Evolutionary conservation across 768 basidiomycete genomes (phyloP).

Genomic region (Boletus bicolor): DNA sequence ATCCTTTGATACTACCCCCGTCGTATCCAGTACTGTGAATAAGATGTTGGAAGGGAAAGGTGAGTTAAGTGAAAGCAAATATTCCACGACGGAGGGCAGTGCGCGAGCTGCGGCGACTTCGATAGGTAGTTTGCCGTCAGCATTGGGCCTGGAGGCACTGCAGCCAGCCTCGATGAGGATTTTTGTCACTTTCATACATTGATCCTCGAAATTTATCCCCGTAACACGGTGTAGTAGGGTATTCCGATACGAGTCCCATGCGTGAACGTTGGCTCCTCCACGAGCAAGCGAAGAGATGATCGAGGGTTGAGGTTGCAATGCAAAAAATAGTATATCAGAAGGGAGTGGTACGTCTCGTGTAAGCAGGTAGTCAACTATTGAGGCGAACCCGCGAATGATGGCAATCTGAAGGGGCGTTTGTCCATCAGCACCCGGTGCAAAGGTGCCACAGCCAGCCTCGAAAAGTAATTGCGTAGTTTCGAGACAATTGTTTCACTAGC

Average conservation of each 20-base stretch:
- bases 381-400: background rate
- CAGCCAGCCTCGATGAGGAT: background rate
- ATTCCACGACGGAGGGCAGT: background rate
- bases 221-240: background rate
- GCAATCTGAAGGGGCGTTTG: background rate
- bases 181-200: background rate
- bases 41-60: background rate
- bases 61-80: background rate
- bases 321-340: background rate
- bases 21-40: background rate
- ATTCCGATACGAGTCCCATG: background rate
- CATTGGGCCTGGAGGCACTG: background rate
- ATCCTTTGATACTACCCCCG: no score
- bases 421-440: no score
- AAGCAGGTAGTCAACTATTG: background rate
- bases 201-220: fast-evolving
- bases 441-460: background rate
- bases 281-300: background rate
- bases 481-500: background rate
- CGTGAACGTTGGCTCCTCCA: background rate
- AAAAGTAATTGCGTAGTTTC: background rate
- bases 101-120: background rate
- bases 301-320: background rate
- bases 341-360: background rate
- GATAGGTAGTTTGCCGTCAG: background rate